Base-by-base conservation (phyloP, 2,329 filamentous ascomycete genomes). In the Talaromyces rugulosus region DNA sequence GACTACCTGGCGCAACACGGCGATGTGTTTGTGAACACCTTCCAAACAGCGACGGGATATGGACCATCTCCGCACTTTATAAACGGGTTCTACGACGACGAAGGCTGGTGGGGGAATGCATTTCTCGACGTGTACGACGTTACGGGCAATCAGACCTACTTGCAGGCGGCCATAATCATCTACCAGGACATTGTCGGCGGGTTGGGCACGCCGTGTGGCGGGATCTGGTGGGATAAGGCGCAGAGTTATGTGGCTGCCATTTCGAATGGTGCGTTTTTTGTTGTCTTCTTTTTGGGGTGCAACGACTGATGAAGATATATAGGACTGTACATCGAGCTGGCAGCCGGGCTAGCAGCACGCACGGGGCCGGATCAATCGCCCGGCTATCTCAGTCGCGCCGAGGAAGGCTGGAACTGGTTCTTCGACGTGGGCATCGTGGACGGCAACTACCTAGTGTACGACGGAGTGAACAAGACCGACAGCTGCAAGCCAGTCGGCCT, bases 71-170 rank as follows among this genome's bases (percentile, higher is more conserved):
- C n/a, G 18, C 53, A 63, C 58, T 63, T 63, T 18, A 40, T 60
- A 8, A 36, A 63, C 44, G 14, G 12, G 16, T 63, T 27, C 31
- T 63, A 63, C 31, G 61, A 63, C 27, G 61, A 63, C 18, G 61
- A 63, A 40, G 57, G 57, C n/a, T 63, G 61, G 61, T 63, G 61
- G 61, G 61, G 52, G 30, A 63, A 63, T 52, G 61, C 61, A 3
- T 63, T 55, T 44, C 42, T 63, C 28, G 61, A 60, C 31, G 61
- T 63, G 8, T 63, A 63, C 54, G 61, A 63, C 30, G 34, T 60
- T 42, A 60, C 58, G 14, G n/a, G 23, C 5, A 40, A 60, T 27
- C 18, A 28, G 31, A 42, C 58, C 4, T 60, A 60, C 34, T 28
- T 63, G 47, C 36, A 63, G 9, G 34, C 51, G 36, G 61, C 58